Percentiles rank a stretch among this genome's conserved stretches.
These are phyloP conservation scores for Casuarina cunninghamiana DNA, from an alignment of 306 rosid genomes.

Conservation along the genomic window DNA sequence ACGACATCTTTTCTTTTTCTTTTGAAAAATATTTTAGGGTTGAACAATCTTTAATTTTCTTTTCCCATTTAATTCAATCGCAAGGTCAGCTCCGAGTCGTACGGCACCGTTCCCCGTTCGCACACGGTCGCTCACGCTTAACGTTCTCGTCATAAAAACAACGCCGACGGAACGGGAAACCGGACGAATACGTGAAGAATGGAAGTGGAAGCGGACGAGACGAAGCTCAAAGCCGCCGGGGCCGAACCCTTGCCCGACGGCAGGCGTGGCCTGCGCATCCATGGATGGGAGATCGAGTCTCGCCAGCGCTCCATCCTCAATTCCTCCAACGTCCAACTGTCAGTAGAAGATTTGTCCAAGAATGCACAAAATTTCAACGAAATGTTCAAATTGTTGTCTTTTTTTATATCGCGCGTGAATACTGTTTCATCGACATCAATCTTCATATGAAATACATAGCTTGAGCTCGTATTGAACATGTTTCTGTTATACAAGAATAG, in stretches of 20 bases:
- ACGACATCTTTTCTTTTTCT: no score
- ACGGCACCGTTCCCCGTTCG: neutral
- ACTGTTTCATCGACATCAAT: neutral
- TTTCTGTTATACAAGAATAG: no score
- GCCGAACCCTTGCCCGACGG: constrained; percentile 64
- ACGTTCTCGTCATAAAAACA: neutral
- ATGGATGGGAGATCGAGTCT: constrained; percentile 88
- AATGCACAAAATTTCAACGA: neutral
- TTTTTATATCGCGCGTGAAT: neutral
- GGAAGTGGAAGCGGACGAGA: constrained; percentile 73
- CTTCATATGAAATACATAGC: neutral
- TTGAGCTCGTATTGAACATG: neutral
- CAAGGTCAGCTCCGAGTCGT: neutral
- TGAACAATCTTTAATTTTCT: no score
- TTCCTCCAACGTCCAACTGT: constrained; percentile 61
- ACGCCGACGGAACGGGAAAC: neutral
- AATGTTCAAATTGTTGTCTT: neutral
- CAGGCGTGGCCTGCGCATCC: constrained; percentile 68
- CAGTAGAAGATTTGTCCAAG: neutral
- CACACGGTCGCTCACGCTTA: neutral
- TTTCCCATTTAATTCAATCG: neutral
- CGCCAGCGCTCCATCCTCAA: constrained; percentile 66
- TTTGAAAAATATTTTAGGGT: no score
- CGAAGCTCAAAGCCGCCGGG: constrained; percentile 83
- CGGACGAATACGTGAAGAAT: constrained; percentile 24